Evolutionary conservation across 1,284 basidiomycete species (phyloP).

Genomic region (Pseudozyma tsukubaensis): DNA sequence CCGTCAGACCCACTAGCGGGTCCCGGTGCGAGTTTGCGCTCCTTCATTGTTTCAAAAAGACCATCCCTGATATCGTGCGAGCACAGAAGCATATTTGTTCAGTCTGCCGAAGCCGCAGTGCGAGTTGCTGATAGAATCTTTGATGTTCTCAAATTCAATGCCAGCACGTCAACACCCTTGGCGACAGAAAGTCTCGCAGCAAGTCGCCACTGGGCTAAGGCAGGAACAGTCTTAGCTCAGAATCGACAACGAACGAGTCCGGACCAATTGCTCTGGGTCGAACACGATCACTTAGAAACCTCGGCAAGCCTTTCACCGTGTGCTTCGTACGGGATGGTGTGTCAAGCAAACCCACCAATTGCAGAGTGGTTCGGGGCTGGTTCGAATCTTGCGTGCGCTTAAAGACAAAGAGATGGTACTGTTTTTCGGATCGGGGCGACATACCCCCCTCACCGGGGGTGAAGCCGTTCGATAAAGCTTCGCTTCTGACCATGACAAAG

Average conservation of each 20-base stretch:
- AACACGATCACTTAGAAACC: not conserved
- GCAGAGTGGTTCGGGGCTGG: not conserved
- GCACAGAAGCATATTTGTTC: no score
- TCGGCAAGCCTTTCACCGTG: not conserved
- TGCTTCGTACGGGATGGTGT: not conserved
- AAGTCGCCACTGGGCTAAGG: not conserved
- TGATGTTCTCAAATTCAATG: no score
- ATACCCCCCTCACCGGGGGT: not conserved
- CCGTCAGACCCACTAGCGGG: no score
- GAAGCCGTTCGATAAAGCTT: not conserved
- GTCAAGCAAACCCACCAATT: not conserved
- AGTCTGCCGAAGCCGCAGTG: no score
- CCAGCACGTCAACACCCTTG: not conserved
- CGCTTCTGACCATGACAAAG: not conserved
- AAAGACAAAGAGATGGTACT: not conserved
- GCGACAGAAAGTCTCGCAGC: not conserved
- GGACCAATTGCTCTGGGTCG: not conserved
- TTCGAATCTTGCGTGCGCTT: not conserved
- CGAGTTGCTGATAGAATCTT: no score
- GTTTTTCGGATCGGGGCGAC: not conserved
- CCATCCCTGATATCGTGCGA: no score
- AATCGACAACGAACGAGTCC: constrained; percentile 1
- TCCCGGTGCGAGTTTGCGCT: no score
- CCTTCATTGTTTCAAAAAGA: no score
- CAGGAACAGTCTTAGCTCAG: no score